Base-by-base conservation (phyloP, 768 basidiomycete genomes). In the Sistotremastrum niveocremeum region DNA sequence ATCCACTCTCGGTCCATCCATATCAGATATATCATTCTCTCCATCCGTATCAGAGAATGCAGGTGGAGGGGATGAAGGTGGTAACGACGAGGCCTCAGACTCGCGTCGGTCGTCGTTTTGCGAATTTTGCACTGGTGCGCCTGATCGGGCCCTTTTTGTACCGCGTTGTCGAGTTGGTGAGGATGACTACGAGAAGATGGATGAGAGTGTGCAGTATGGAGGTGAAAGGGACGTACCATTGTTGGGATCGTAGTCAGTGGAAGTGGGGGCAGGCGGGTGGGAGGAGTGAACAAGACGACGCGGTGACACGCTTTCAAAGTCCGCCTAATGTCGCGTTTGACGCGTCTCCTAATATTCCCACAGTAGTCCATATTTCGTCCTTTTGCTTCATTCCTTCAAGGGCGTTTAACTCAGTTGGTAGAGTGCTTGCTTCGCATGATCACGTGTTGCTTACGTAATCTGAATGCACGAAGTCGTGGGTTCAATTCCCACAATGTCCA, bases 11-110 rank as follows among this genome's bases (percentile, higher is more conserved):
- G 54, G 58, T 10, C 73, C 81, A 44, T 79, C 80, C 9, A 76
- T 64, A 55, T 83, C 77, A 46, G 60, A 66, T 4, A 84, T 70
- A 1, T 71, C 76, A 52, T 84, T 80, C 7, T 76, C 73, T 49
- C 85, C 84, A 37, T 91, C 85, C 29, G 87, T 84, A 53, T 95
- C 93, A 4, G 81, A 82, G 58, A 95, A 89, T 4, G 79, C 79
- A 2, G 77, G 71, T 4, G 81, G 85, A 4, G 88, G 85, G 4
- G 86, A 89, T 1, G 85, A 86, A 7, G 87, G 88, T 0, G 87
- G 88, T 6, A 93, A 70, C 12, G 87, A 88, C 10, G 84, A 84
- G 66, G 60, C 71, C 73, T 61, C 76, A 69, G 45, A 66, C 62
- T 35, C 71, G 65, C 28, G 69, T 64, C 44, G 66, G 61, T 28